Evolutionary conservation across 2,329 filamentous ascomycete species (phyloP).

Genomic region (Pestalotiopsis sp.): DNA sequence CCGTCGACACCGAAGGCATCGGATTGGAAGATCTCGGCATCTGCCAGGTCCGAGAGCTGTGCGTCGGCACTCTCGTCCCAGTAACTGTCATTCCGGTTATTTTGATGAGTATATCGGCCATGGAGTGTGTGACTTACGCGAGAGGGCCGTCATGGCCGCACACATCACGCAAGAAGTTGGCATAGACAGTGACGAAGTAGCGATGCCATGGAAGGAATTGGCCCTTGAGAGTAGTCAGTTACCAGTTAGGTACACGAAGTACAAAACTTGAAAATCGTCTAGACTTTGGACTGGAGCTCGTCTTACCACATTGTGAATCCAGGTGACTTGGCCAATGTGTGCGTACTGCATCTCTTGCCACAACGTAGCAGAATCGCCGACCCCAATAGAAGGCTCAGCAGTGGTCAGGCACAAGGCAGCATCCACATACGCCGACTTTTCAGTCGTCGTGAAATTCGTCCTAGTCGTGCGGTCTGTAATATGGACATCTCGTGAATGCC

Average conservation of each 20-base stretch:
- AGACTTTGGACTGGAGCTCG: not conserved
- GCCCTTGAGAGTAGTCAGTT: conserved; percentile 10
- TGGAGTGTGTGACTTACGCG: not conserved
- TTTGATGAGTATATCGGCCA: no score
- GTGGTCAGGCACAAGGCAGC: not conserved
- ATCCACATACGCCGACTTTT: not conserved
- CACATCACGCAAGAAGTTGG: not conserved
- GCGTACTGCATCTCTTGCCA: conserved; percentile 4
- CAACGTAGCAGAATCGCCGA: not conserved
- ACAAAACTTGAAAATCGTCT: no score
- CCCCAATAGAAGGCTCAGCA: not conserved
- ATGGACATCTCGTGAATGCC: not conserved
- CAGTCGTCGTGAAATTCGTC: not conserved
- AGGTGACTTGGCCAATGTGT: conserved; percentile 3
- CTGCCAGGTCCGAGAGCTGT: not conserved
- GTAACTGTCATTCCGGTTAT: not conserved
- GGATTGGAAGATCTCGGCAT: not conserved
- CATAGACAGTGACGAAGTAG: not conserved
- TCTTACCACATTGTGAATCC: conserved; percentile 3
- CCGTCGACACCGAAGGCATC: not conserved
- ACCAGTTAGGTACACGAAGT: not conserved
- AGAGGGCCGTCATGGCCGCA: not conserved
- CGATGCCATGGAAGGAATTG: conserved; percentile 15
- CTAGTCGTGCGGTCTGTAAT: not conserved
- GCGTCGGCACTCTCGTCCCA: not conserved